Base-by-base conservation (phyloP, 352 stramenopile genomes). In the Globisporangium heterothallicum region DNA sequence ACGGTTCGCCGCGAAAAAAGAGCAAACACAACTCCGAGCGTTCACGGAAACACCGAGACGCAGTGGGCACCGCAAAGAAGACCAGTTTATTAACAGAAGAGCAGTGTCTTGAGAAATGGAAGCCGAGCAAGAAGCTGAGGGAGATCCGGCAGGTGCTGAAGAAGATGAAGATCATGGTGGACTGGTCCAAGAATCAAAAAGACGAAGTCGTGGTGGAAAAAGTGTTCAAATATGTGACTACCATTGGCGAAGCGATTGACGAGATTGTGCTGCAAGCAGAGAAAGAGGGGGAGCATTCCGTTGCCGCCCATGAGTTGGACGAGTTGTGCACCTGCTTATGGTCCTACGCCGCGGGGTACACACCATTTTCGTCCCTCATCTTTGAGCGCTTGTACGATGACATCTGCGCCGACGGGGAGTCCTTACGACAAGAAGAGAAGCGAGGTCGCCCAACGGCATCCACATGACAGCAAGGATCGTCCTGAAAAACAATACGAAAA, bases 381-480 rank as follows among this genome's bases (percentile, higher is more conserved):
- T 92, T 94, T 51, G 84, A 94, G 58, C 81, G 68, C n/a, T 64
- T 94, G 25, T 94, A 94, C 55, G 84, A 92, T 40, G 76, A 92
- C 49, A 90, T 94, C 45, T 89, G 78, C 41, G 78, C 74, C 0
- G 84, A 94, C 56, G 82, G 68, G 1, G 70, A 78, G 0, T 61
- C 69, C 58, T 61, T 85, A 9, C 49, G 67, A 36, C 55, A 68
- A 24, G 53, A 49, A 42, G 51, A 48, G 12, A 42, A 47, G 34
- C 18, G 22, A 22, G 34, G 36, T 12, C 34, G 43, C 9, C 29
- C 42, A 13, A 29, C 43, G 3, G 44, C 58, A 34, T 48, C 50
- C 24, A 61, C 58, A 65, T 72, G 42, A 59, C 56, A 58, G 27
- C 44, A 50, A 40, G 32, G 44, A 41, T 9, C 50, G 6, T 30